phyloP scores from a whole-genome alignment of 345 rosid species.

The Excoecaria agallocha region DNA sequence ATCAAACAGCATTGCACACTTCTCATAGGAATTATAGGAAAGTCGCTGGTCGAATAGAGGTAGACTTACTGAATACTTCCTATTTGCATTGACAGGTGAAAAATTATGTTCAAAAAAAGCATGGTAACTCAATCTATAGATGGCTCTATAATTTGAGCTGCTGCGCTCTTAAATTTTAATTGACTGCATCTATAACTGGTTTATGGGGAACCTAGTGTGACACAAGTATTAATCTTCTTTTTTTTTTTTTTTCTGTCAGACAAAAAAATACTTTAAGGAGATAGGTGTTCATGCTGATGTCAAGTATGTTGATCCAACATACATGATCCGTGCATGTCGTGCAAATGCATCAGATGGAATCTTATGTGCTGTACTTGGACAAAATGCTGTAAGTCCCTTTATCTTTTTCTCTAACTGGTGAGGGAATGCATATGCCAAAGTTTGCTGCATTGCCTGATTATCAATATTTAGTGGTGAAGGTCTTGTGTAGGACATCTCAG shows the following conservation, averaged over 20 bases:
- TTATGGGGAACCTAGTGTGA: slow-evolving; percentile 1
- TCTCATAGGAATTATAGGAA: not conserved
- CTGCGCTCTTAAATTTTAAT: not conserved
- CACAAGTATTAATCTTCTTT: not conserved
- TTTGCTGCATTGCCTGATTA: not conserved
- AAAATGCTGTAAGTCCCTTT: slow-evolving; percentile 75
- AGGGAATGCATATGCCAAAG: not conserved
- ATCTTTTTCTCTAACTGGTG: slow-evolving; percentile 1
- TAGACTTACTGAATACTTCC: not conserved
- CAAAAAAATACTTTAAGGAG: slow-evolving; percentile 71
- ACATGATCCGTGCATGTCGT: slow-evolving; percentile 92
- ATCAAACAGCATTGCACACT: not conserved
- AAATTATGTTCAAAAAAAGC: not conserved
- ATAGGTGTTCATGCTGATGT: slow-evolving; percentile 68
- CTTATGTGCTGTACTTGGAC: slow-evolving; percentile 92
- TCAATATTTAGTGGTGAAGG: not conserved
- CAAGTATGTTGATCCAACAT: slow-evolving; percentile 94
- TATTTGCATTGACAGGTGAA: not conserved
- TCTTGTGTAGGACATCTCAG: not conserved
- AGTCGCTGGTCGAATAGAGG: not conserved
- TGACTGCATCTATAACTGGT: not conserved
- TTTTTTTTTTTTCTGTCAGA: slow-evolving; percentile 51
- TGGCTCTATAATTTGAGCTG: not conserved
- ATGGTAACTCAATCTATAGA: not conserved
- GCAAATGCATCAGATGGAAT: slow-evolving; percentile 98